Percentiles rank a stretch among this genome's conserved stretches.
Conservation (phyloP, 257 asterid species). For the Knoxia roxburghii region DNA sequence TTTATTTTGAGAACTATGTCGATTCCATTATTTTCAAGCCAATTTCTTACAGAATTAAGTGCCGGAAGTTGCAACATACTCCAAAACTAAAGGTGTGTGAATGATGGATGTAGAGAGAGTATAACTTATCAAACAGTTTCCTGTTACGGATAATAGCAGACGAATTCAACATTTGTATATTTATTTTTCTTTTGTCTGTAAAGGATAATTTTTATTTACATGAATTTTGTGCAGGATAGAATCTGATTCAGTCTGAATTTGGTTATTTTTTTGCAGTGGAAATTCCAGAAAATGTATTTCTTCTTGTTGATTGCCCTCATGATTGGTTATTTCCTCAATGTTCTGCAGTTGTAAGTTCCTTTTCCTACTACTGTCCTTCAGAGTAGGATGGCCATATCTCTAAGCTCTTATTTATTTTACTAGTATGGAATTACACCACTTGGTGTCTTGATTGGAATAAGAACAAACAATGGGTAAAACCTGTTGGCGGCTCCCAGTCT, state of each 20-base stretch:
- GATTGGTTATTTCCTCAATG: constrained; percentile 98
- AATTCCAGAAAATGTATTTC: too few species aligned
- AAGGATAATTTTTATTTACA: too few species aligned
- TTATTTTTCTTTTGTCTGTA: too few species aligned
- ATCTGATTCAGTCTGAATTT: neutral
- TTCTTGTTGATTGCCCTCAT: too few species aligned
- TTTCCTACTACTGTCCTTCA: neutral
- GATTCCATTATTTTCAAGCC: too few species aligned
- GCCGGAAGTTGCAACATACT: neutral
- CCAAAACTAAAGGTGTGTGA: neutral
- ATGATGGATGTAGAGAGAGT: neutral
- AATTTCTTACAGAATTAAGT: neutral
- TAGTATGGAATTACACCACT: neutral
- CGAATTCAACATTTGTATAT: too few species aligned
- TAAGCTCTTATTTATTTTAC: neutral
- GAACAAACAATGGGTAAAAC: too few species aligned
- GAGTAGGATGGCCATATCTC: neutral
- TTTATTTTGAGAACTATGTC: too few species aligned
- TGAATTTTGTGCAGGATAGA: neutral
- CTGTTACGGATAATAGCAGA: neutral
- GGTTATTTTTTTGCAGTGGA: constrained; percentile 39
- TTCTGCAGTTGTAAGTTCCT: constrained; percentile 82
- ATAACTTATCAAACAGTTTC: neutral
- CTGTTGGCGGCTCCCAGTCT: neutral
- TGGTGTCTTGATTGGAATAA: neutral